phyloP scores from a whole-genome alignment of 2,329 filamentous ascomycete genomes.

The Pseudomassariella vexata region DNA sequence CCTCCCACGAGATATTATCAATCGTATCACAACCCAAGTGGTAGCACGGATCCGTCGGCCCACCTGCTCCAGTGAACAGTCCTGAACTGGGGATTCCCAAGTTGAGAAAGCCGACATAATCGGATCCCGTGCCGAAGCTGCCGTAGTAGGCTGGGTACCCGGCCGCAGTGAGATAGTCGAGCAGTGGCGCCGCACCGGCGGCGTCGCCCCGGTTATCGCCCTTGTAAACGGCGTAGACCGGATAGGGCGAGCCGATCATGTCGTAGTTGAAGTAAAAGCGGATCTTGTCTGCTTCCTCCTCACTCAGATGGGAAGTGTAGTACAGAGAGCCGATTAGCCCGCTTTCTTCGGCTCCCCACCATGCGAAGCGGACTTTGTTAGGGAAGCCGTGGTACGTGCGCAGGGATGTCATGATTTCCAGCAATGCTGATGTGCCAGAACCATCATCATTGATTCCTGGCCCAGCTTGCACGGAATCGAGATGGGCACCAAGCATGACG shows the following conservation, averaged over 20 bases:
- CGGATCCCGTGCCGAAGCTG: conserved; percentile 30
- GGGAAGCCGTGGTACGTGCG: conserved; percentile 28
- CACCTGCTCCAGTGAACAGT: too few species aligned
- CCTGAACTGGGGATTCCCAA: conserved; percentile 33
- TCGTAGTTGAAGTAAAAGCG: conserved; percentile 66
- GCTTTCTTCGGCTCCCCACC: conserved; percentile 38
- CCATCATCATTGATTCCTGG: too few species aligned
- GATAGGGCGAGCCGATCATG: conserved; percentile 53
- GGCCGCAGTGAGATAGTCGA: conserved; percentile 28
- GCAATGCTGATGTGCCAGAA: too few species aligned
- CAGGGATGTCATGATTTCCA: too few species aligned
- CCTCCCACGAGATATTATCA: conserved; percentile 34
- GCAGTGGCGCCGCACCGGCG: conserved; percentile 26
- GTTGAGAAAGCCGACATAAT: conserved; percentile 34
- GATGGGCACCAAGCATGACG: too few species aligned
- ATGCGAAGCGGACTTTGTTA: conserved; percentile 37
- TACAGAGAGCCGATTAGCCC: conserved; percentile 38
- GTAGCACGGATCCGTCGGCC: conserved; percentile 33
- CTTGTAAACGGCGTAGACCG: conserved; percentile 31
- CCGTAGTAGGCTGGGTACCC: conserved; percentile 27
- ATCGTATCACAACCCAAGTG: conserved; percentile 34
- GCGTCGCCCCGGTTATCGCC: conserved; percentile 29
- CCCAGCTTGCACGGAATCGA: too few species aligned
- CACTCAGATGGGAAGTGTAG: conserved; percentile 29
- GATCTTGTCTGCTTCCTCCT: conserved; percentile 45